phyloP scores from a whole-genome alignment of 495 filamentous ascomycete genomes.

The Xylaria longipes region DNA sequence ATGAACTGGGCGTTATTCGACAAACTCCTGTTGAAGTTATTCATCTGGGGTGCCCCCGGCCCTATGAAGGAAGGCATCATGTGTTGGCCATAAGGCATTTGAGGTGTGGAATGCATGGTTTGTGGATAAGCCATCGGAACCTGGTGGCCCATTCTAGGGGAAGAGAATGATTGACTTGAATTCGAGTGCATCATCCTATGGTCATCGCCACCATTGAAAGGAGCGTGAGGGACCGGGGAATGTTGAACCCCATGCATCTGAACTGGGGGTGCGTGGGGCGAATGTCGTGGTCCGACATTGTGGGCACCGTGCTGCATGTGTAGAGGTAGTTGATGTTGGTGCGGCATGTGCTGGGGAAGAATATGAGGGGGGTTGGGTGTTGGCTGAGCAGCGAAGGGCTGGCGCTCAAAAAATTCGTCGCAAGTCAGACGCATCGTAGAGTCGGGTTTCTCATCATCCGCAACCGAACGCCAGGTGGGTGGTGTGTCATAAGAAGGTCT shows the following conservation, averaged over 20 bases:
- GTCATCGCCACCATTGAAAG: slow-evolving; percentile 74
- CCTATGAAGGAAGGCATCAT: slow-evolving; percentile 74
- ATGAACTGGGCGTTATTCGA: slow-evolving; percentile 70
- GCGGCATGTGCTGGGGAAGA: slow-evolving; percentile 64
- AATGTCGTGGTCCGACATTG: slow-evolving; percentile 58
- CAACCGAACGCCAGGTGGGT: slow-evolving; percentile 75
- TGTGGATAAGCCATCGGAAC: slow-evolving; percentile 73
- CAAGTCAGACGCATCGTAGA: slow-evolving; percentile 66
- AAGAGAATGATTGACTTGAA: slow-evolving; percentile 76
- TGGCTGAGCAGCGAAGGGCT: slow-evolving; percentile 62
- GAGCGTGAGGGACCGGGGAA: slow-evolving; percentile 63
- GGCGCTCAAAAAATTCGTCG: slow-evolving; percentile 75
- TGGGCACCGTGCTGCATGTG: slow-evolving; percentile 62
- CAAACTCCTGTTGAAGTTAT: slow-evolving; percentile 55
- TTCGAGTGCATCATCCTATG: slow-evolving; percentile 87
- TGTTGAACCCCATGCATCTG: slow-evolving; percentile 69
- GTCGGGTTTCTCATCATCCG: slow-evolving; percentile 66
- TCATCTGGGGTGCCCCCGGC: slow-evolving; percentile 66
- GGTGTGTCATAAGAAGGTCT: slow-evolving; percentile 76
- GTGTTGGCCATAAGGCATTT: slow-evolving; percentile 74
- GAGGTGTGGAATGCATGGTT: slow-evolving; percentile 69
- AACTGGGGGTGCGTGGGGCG: slow-evolving; percentile 65
- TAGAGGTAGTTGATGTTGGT: slow-evolving; percentile 79
- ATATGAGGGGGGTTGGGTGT: slow-evolving; percentile 68
- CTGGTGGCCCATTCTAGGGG: slow-evolving; percentile 72